phyloP scores from a whole-genome alignment of 768 basidiomycete species.

The Podaxis sp. region DNA sequence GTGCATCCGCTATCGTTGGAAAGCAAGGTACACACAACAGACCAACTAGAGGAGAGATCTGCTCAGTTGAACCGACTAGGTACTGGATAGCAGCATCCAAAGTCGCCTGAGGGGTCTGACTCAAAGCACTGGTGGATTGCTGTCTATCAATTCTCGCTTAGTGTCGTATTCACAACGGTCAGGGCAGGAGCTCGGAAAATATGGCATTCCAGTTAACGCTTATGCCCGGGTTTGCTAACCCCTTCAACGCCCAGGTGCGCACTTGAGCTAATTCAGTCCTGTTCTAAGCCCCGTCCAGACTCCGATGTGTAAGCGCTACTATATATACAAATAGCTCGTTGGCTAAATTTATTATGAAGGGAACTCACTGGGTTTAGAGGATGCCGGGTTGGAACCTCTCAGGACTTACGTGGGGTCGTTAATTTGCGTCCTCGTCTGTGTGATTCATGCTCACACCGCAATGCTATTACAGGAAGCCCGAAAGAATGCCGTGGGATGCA shows the following conservation, averaged over 20 bases:
- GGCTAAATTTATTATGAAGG: neutral
- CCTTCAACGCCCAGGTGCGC: too few species aligned
- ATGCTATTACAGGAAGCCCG: neutral
- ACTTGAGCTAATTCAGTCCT: neutral
- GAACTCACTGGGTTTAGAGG: neutral
- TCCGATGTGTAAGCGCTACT: neutral
- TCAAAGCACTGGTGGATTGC: slow-evolving; percentile 29
- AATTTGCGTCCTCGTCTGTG: neutral
- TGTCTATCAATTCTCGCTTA: neutral
- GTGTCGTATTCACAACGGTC: neutral
- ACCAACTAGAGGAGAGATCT: neutral
- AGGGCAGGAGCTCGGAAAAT: slow-evolving; percentile 33
- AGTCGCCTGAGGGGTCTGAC: slow-evolving; percentile 38
- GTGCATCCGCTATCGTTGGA: slow-evolving; percentile 30
- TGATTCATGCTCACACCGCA: neutral
- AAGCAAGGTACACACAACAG: slow-evolving; percentile 19
- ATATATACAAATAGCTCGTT: neutral
- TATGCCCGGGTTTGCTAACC: slow-evolving; percentile 29
- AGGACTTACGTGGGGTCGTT: neutral
- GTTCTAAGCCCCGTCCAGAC: neutral
- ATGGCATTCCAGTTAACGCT: slow-evolving; percentile 41
- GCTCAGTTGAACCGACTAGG: neutral
- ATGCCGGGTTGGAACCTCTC: neutral
- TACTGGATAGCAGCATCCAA: slow-evolving; percentile 22
- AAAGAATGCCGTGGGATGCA: neutral